These are phyloP conservation scores for Pseudogymnoascus sp. DNA, from an alignment of 2,329 filamentous ascomycete species.

Conservation along the genomic window DNA sequence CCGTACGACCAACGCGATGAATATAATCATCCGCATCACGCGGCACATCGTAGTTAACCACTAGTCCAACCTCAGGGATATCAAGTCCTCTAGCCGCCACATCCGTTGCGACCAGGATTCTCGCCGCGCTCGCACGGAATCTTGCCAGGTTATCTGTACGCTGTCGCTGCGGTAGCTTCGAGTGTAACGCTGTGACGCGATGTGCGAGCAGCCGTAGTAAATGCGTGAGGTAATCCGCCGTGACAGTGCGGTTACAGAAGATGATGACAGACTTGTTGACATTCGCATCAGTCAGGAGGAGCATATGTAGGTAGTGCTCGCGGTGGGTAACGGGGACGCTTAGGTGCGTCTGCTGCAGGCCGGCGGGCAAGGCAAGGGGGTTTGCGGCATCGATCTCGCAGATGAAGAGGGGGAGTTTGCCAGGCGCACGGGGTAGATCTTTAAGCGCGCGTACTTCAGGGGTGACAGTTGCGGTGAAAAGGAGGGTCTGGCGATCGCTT, in stretches of 20 bases:
- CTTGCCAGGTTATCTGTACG: slow-evolving; percentile 80
- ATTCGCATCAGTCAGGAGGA: slow-evolving; percentile 74
- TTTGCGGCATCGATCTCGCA: slow-evolving; percentile 75
- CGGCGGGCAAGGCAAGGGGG: slow-evolving; percentile 65
- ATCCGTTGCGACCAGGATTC: slow-evolving; percentile 89
- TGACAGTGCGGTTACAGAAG: slow-evolving; percentile 87
- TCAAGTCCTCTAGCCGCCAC: slow-evolving; percentile 91
- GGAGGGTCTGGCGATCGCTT: slow-evolving; percentile 74
- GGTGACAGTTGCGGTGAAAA: slow-evolving; percentile 95
- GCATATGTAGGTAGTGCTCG: slow-evolving; percentile 87
- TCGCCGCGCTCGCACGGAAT: slow-evolving; percentile 81
- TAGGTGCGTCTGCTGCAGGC: slow-evolving; percentile 75
- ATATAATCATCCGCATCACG: slow-evolving; percentile 97
- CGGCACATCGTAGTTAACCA: slow-evolving; percentile 93
- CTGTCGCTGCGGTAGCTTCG: slow-evolving; percentile 73
- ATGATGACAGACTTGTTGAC: slow-evolving; percentile 72
- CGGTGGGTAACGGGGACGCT: slow-evolving; percentile 86
- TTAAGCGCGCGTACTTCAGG: slow-evolving; percentile 84
- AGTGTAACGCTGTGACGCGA: slow-evolving; percentile 86
- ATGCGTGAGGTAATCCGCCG: slow-evolving; percentile 83
- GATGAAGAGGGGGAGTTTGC: slow-evolving; percentile 72
- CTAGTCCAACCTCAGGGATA: slow-evolving; percentile 82
- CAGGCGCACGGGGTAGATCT: slow-evolving; percentile 59
- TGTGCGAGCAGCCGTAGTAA: slow-evolving; percentile 78
- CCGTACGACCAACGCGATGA: slow-evolving; percentile 90